These are phyloP conservation scores for Drechslerella stenobrocha DNA, from an alignment of 2,329 filamentous ascomycete genomes.

Conservation along the genomic window DNA sequence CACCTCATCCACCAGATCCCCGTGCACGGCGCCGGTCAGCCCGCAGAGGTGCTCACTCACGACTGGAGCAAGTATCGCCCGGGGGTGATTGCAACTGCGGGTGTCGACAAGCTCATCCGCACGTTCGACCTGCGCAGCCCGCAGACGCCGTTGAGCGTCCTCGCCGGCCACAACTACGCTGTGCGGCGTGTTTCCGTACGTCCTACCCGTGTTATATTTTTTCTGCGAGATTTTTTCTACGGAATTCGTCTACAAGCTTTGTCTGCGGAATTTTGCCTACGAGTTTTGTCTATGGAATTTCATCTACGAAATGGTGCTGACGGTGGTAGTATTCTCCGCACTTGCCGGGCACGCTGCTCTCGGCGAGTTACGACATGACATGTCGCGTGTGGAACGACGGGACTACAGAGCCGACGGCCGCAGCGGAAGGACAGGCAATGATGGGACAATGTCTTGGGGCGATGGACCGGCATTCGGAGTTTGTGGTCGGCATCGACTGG, in stretches of 20 bases:
- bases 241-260: too few relatives aligned
- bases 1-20: slow-evolving; percentile 80
- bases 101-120: slow-evolving; percentile 82
- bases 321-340: slow-evolving; percentile 76
- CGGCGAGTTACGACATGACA: slow-evolving; percentile 96
- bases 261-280: too few relatives aligned
- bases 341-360: slow-evolving; percentile 81
- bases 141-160: slow-evolving; percentile 70
- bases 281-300: too few relatives aligned
- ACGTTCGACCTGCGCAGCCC: slow-evolving; percentile 88
- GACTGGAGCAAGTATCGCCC: slow-evolving; percentile 99
- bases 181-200: slow-evolving; percentile 70
- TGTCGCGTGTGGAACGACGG: slow-evolving; percentile 91
- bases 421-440: slow-evolving; percentile 5
- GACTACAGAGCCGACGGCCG: slow-evolving; percentile 55
- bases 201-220: too few relatives aligned
- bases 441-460: slow-evolving; percentile 74
- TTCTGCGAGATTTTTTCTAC: too few relatives aligned
- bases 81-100: slow-evolving; percentile 79
- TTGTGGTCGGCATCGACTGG: slow-evolving; percentile 95
- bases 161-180: slow-evolving; percentile 88
- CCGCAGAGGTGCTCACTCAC: slow-evolving; percentile 84
- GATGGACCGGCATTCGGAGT: slow-evolving; percentile 94
- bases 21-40: slow-evolving; percentile 69
- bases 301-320: too few relatives aligned